Base-by-base conservation (phyloP, 208 protist species). In the Wallacemonas collosoma region DNA sequence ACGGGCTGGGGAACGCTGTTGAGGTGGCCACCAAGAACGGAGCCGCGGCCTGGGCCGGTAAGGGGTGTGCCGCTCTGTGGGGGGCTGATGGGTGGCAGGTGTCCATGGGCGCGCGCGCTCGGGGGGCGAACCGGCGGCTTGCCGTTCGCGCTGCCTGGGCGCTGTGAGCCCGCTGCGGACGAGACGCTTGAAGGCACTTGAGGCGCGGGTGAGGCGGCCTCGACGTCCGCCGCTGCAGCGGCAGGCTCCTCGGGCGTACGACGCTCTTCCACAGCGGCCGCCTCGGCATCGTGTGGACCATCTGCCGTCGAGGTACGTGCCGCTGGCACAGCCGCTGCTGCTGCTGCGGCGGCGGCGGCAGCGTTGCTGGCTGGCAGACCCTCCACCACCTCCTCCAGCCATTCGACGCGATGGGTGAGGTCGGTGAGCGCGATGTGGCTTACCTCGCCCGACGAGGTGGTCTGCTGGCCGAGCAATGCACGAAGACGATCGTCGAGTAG, bases 401-500 rank as follows among this genome's bases (percentile, higher is more conserved):
- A 15, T 38, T 73, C 70, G 38, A 93, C 66, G 47, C 88, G 85
- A 47, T 58, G 62, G 2, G 82, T 75, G 15, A 91, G 44, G 68
- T 89, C 88, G 4, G 67, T 66, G 57, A 93, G 47, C 35, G 73
- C 80, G 17, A 77, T 1, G 62, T 36, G 38, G 38, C 63, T 45
- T 1, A 71, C 82, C 2, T 54, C 55, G 40, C 58, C 70, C 38
- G 57, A 58, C 54, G 44, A 38, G 50, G 44, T 14, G 55, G 73
- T 73, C 2, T 68, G 17, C 62, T 81, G 53, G n/a, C 75, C 75
- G 14, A 81, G 65, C 17, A 90, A 67, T 2, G 68, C 76, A 60
- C 79, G 72, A 57, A 93, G 79, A 50, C 85, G 80, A 43, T 82
- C 78, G 58, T 93, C 88, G 7, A 90, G 66, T 4, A 77, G 55